Evolutionary conservation across 345 rosid species (phyloP).

Genomic region (Rhizophora mangle): DNA sequence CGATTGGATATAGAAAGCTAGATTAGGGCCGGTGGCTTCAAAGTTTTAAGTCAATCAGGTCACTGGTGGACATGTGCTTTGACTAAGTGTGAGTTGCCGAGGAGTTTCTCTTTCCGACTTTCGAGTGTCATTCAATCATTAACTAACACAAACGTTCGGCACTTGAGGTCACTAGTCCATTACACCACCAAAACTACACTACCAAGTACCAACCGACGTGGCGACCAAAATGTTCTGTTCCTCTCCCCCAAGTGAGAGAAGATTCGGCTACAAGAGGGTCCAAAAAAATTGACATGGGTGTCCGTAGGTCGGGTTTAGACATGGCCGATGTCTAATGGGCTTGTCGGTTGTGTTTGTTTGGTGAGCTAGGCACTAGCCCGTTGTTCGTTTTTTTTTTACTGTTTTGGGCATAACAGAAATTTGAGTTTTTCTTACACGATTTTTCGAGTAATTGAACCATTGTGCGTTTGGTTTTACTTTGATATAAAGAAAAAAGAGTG

Average conservation of each 20-base stretch:
- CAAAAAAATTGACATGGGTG: background rate
- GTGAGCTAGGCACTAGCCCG: too few relatives aligned
- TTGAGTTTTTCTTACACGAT: too few relatives aligned
- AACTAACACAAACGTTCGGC: too few relatives aligned
- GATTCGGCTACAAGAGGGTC: background rate
- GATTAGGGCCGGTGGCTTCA: slow-evolving; percentile 28
- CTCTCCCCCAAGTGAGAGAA: background rate
- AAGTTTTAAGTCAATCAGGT: slow-evolving; percentile 1
- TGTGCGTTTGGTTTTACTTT: too few relatives aligned
- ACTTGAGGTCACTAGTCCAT: too few relatives aligned
- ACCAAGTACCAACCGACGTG: background rate
- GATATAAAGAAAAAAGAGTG: too few relatives aligned
- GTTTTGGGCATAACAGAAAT: too few relatives aligned
- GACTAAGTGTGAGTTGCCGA: slow-evolving; percentile 13
- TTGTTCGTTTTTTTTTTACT: too few relatives aligned
- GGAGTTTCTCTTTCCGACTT: too few relatives aligned
- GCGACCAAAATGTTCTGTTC: background rate
- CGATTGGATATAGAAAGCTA: background rate
- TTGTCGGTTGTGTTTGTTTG: background rate
- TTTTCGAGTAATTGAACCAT: too few relatives aligned
- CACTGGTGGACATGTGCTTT: slow-evolving; percentile 26
- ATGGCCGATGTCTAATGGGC: background rate
- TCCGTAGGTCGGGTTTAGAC: background rate
- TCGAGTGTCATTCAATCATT: too few relatives aligned
- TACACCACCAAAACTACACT: too few relatives aligned